Percentiles rank a stretch among this genome's conserved stretches.
phyloP scores from a whole-genome alignment of 306 rosid species.

The Hippophae gyantsensis region DNA sequence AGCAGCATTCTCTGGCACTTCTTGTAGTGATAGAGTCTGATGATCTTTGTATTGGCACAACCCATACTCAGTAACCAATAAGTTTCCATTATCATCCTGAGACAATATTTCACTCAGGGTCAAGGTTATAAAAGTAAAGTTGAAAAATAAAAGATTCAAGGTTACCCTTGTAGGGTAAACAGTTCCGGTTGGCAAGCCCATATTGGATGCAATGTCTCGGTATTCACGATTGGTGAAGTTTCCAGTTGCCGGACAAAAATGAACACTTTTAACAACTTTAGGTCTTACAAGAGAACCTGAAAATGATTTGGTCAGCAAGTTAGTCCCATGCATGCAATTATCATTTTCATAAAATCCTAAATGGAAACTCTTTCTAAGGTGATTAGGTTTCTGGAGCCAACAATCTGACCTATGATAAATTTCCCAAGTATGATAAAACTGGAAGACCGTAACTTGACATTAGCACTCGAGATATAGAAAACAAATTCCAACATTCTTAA shows the following conservation, averaged over 20 bases:
- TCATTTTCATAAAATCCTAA: background rate
- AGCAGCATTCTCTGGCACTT: constrained; percentile 96
- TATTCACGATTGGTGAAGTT: constrained; percentile 69
- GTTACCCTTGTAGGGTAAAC: constrained; percentile 99
- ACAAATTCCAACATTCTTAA: too few species aligned
- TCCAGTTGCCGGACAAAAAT: constrained; percentile 80
- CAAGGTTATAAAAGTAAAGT: constrained; percentile 11
- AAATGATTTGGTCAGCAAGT: constrained; percentile 17
- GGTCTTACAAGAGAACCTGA: constrained; percentile 96
- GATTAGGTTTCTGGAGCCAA: background rate
- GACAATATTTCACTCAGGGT: constrained; percentile 7
- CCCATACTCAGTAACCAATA: constrained; percentile 90
- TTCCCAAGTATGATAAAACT: too few species aligned
- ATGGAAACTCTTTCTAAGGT: background rate
- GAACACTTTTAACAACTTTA: constrained; percentile 94
- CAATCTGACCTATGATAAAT: too few species aligned
- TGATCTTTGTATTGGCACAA: constrained; percentile 93
- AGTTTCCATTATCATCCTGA: constrained; percentile 90
- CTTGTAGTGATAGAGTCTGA: constrained; percentile 91
- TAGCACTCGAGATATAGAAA: too few species aligned
- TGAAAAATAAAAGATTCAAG: constrained; percentile 19
- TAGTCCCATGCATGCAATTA: constrained; percentile 11
- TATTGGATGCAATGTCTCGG: constrained; percentile 85
- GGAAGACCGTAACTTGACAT: too few species aligned
- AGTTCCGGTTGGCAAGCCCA: constrained; percentile 92